A percentile compares a stretch with the other conserved stretches of the same genome.
Evolutionary conservation across 192 early-diverging fungal species (phyloP).

Genomic region (Linnemannia elongata): DNA sequence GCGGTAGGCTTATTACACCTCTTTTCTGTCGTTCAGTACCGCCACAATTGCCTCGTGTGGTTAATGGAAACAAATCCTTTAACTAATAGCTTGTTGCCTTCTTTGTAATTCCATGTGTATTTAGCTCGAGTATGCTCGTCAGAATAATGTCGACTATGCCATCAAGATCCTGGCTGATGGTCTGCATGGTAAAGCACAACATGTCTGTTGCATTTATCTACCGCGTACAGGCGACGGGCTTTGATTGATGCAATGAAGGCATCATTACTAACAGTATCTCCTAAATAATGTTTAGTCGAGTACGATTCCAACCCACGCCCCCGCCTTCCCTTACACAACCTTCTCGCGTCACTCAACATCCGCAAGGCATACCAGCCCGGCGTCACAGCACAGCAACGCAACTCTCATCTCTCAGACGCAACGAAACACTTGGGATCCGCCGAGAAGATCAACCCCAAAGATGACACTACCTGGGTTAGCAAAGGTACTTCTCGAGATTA

Average conservation of each 20-base stretch:
- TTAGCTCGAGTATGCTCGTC: slow-evolving; percentile 81
- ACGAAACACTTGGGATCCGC: slow-evolving; percentile 83
- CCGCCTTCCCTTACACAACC: slow-evolving; percentile 79
- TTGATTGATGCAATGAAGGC: not conserved
- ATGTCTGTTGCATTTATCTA: not conserved
- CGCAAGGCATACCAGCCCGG: slow-evolving; percentile 68
- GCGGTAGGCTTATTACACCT: slow-evolving; percentile 59
- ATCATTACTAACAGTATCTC: not conserved
- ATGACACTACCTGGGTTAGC: slow-evolving; percentile 79
- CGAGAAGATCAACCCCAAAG: slow-evolving; percentile 75
- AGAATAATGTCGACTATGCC: slow-evolving; percentile 70
- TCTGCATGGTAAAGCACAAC: slow-evolving; percentile 57
- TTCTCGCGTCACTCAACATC: slow-evolving; percentile 83
- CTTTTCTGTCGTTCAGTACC: not conserved
- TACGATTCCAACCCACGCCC: slow-evolving; percentile 60
- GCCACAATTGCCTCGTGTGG: too few relatives aligned
- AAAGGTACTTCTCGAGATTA: slow-evolving; percentile 65
- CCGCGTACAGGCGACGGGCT: not conserved
- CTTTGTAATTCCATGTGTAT: not conserved
- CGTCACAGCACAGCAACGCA: slow-evolving; percentile 55
- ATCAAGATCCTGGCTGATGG: slow-evolving; percentile 70
- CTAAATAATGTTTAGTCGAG: slow-evolving; percentile 15
- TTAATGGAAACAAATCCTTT: not conserved
- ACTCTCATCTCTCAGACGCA: slow-evolving; percentile 75
- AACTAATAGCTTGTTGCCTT: not conserved